A percentile compares a stretch with the other conserved stretches of the same genome.
These are phyloP conservation scores for Thalassiosira exigua DNA, from an alignment of 352 stramenopile species.

Conservation along the genomic window DNA sequence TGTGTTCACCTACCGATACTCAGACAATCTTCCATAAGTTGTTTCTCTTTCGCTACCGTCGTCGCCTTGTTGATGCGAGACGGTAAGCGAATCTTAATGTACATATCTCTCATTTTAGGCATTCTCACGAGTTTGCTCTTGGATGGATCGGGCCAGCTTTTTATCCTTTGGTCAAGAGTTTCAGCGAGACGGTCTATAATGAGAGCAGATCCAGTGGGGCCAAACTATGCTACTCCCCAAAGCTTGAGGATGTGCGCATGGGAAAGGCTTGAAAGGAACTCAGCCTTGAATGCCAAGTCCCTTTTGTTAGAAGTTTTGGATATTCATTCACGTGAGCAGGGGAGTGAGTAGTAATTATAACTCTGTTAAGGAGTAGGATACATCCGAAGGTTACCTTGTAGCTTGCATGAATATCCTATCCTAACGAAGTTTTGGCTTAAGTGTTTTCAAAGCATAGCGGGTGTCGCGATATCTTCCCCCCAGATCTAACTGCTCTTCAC, in stretches of 20 bases:
- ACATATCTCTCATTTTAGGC: too few relatives aligned
- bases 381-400: constrained; percentile 23
- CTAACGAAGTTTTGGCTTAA: constrained; percentile 21
- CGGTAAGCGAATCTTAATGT: neutral
- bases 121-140: too few relatives aligned
- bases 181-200: constrained; percentile 45
- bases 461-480: constrained; percentile 9
- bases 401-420: constrained; percentile 21
- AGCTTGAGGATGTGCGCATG: constrained; percentile 77
- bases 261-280: constrained; percentile 53
- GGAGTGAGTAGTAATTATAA: neutral
- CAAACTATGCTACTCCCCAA: constrained; percentile 35
- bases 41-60: neutral
- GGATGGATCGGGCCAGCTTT: neutral
- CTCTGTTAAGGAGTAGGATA: constrained; percentile 7
- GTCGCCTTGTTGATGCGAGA: neutral
- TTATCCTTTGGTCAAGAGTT: constrained; percentile 38
- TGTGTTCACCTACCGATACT: constrained; percentile 23
- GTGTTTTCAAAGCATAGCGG: constrained; percentile 36
- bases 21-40: constrained; percentile 17
- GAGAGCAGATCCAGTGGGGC: constrained; percentile 17
- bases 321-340: neutral
- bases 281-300: constrained; percentile 63
- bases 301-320: neutral
- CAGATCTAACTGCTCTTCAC: neutral